Evolutionary conservation across 2,329 filamentous ascomycete species (phyloP), one percentile per base, ranked within the genome.

Genomic region (Hypoxylon sp.): DNA sequence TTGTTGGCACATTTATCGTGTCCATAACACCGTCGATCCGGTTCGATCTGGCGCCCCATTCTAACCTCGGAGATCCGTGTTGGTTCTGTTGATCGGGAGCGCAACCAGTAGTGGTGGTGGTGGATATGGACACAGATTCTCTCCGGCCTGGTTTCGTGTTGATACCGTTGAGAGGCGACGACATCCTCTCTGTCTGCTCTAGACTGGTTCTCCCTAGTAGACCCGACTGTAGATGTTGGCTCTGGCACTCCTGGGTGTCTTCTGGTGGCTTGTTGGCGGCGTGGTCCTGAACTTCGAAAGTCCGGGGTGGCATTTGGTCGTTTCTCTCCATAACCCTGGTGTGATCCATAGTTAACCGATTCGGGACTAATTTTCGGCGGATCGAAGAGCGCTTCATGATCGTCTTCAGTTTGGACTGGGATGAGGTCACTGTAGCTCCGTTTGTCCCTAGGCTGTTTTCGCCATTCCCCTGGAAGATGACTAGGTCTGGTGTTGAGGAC

Each of bases 31-130:
- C 58, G 63, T 51, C 56, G 57, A 49, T 25, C 55, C 53, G 53
- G 38, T 58, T 52, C 56, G 25, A 36, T 53, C 23, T 30, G 58
- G 30, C 19, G 17, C 48, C 38, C 62, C 43, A 32, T 25, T 32
- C 41, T 30, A 46, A 53, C 36, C 48, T 65, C 58, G 9, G 43
- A 6, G 23, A 49, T 41, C 25, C 61, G 51, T 61, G 56, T 53
- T 41, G 70, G 70, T 21, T 70, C 68, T 57, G 66, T 63, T 28
- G 74, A 67, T 53, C 63, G 75, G 38, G 82, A 79, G 62, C 80
- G 79, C 69, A 84, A 67, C 87, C 87, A 89, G 80, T 89, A 89
- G 79, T 89, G 87, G 76, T 89, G 87, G 72, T 89, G 86, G 72
- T 89, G 87, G 69, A 84, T 87, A 75, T 89, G 87, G 63, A 87